These are phyloP conservation scores for Monosporascus sp. DNA, from an alignment of 2,329 filamentous ascomycete genomes.

Conservation along the genomic window DNA sequence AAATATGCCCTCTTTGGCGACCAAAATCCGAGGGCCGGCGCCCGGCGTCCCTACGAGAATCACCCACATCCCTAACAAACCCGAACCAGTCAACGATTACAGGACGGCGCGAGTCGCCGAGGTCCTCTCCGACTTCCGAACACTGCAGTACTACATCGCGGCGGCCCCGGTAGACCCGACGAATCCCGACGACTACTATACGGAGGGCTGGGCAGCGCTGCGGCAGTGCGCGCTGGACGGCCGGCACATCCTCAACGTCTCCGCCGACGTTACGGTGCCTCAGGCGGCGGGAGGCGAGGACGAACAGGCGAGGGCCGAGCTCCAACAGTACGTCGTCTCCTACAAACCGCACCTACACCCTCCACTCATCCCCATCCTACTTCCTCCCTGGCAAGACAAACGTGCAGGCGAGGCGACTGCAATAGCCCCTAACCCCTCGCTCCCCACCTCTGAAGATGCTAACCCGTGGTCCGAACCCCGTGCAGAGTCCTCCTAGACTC, in stretches of 20 bases:
- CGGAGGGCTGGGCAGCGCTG: slow-evolving; percentile 57
- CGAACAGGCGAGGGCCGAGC: slow-evolving; percentile 57
- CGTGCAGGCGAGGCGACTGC: too few species aligned
- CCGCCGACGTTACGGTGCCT: slow-evolving; percentile 56
- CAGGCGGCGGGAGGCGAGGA: slow-evolving; percentile 46
- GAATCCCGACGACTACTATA: slow-evolving; percentile 55
- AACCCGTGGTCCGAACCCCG: neutral
- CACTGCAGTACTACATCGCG: slow-evolving; percentile 58
- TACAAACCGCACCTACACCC: neutral
- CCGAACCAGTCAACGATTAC: slow-evolving; percentile 51
- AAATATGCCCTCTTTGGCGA: too few species aligned
- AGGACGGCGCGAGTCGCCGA: slow-evolving; percentile 57
- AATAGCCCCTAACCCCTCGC: slow-evolving; percentile 8
- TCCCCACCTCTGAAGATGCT: neutral
- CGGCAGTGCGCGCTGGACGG: slow-evolving; percentile 59
- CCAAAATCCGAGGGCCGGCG: too few species aligned
- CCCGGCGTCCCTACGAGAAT: too few species aligned
- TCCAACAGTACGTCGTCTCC: slow-evolving; percentile 50
- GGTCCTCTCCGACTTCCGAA: slow-evolving; percentile 56
- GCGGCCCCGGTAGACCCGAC: slow-evolving; percentile 49
- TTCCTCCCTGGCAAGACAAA: neutral
- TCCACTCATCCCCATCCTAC: too few species aligned
- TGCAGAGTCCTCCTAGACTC: slow-evolving; percentile 54
- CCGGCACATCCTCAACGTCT: slow-evolving; percentile 60
- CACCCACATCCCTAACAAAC: slow-evolving; percentile 11